phyloP scores from a whole-genome alignment of 768 basidiomycete genomes.

The Lactarius hengduanensis region DNA sequence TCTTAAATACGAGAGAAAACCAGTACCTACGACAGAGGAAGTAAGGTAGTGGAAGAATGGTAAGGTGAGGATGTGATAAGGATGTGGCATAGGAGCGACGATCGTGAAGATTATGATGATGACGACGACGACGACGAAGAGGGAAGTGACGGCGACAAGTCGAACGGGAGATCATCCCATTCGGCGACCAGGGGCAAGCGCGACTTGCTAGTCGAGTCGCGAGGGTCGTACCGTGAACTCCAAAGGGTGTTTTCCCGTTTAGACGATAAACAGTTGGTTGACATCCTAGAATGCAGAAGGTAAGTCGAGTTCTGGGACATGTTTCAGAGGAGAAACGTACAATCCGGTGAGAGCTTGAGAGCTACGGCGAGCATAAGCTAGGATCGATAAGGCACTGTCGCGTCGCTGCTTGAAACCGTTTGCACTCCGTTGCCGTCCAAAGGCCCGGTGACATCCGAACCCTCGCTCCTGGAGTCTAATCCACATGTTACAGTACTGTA shows the following conservation, averaged over 20 bases:
- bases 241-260: background rate
- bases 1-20: too few relatives aligned
- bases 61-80: too few relatives aligned
- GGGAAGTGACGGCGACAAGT: constrained; percentile 30
- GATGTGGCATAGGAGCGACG: too few relatives aligned
- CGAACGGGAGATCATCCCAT: constrained; percentile 40
- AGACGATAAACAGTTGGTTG: background rate
- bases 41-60: too few relatives aligned
- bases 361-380: background rate
- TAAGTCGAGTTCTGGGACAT: background rate
- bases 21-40: too few relatives aligned
- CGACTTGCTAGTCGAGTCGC: constrained; percentile 48
- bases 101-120: background rate
- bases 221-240: background rate
- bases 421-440: too few relatives aligned
- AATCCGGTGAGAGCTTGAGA: background rate
- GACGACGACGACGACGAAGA: constrained; percentile 27
- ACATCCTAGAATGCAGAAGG: background rate
- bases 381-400: background rate
- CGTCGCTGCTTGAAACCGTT: constrained; percentile 1
- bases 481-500: too few relatives aligned
- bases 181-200: constrained; percentile 54
- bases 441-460: too few relatives aligned
- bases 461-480: too few relatives aligned
- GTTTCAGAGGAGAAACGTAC: background rate